Base-by-base conservation (phyloP, 2,329 filamentous ascomycete species). In the Nigrospora oryzae region DNA sequence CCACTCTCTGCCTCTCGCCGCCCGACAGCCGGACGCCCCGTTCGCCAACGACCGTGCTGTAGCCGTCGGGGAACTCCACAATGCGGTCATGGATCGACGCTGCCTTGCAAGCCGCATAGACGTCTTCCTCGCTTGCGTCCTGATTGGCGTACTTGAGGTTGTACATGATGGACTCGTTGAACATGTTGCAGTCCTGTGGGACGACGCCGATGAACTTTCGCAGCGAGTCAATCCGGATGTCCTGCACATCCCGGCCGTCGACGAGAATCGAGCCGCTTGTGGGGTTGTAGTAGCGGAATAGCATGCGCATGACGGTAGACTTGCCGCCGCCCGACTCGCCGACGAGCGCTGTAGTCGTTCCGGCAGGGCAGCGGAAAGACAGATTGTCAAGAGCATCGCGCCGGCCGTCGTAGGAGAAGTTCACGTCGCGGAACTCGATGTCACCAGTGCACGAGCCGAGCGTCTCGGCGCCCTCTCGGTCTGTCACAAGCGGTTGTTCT, bases 321-420 rank as follows among this genome's bases (percentile, higher is more conserved):
- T 83, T 83, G 17, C 80, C 80, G 5, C 73, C 73, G 11, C 80
- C 80, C 0, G 79, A 81, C 51, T 79, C 75, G 15, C 80, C 80
- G 1, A 83, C 77, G 6, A 83, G 65, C 0, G 79, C 79, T 2
- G 82, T 62, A 0, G 75, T 80, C 45, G 66, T 2, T 77, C 78
- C 0, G 71, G 68, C 34, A 64, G 61, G 2, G 70, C 72, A 0
- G 60, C 62, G 19, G 41, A 83, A 68, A 13, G 60, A 70, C 11
- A 81, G 56, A 13, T 70, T 31, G 17, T 17, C n/a, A 2, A 42
- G 33, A 17, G 40, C 40, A 7, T 30, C 31, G 14, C 40, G 40
- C 12, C 40, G 40, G 23, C 50, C 59, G 13, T 70, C 61, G 41
- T 73, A 73, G 0, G 67, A 62, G 48, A 73, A 73, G 4, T 58